A percentile compares a stretch with the other conserved stretches of the same genome.
Evolutionary conservation across 2,329 filamentous ascomycete species (phyloP).

Genomic region (Scorias spongiosa): DNA sequence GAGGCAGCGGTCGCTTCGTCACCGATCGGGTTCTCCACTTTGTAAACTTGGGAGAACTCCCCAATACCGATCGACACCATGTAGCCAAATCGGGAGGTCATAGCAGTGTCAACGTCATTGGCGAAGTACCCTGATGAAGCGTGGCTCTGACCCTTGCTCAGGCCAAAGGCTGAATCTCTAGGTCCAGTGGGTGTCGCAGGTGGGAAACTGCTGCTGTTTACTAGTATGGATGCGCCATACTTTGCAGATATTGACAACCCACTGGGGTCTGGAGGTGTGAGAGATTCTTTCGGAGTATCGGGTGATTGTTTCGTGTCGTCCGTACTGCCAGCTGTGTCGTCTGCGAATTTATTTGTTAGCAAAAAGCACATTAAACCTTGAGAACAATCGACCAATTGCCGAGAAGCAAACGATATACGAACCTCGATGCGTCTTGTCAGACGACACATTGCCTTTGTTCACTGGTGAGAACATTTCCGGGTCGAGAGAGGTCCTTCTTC

Average conservation of each 20-base stretch:
- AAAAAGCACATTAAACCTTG: not conserved
- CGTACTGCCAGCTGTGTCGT: not conserved
- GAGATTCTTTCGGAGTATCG: conserved; percentile 62
- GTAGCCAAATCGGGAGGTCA: conserved; percentile 63
- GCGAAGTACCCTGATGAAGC: conserved; percentile 50
- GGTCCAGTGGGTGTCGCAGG: conserved; percentile 73
- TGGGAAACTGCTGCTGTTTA: conserved; percentile 34
- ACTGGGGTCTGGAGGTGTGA: conserved; percentile 66
- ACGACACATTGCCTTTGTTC: conserved; percentile 7
- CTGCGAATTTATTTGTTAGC: not conserved
- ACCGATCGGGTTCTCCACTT: conserved; percentile 43
- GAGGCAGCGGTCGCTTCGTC: not conserved
- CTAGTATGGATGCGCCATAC: conserved; percentile 22
- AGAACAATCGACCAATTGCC: not conserved
- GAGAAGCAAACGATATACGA: too few species aligned
- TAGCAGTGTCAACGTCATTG: conserved; percentile 57
- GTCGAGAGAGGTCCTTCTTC: conserved; percentile 29
- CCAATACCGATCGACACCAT: conserved; percentile 71
- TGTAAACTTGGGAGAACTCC: conserved; percentile 87
- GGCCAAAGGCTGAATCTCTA: conserved; percentile 42
- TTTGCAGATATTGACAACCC: conserved; percentile 65
- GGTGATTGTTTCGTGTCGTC: conserved; percentile 14
- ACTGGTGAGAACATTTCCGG: conserved; percentile 31
- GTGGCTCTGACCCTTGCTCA: conserved; percentile 33
- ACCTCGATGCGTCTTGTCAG: too few species aligned